Percentiles rank a stretch among this genome's conserved stretches.
phyloP scores from a whole-genome alignment of 345 rosid species.

The Gossypium ekmanianum region DNA sequence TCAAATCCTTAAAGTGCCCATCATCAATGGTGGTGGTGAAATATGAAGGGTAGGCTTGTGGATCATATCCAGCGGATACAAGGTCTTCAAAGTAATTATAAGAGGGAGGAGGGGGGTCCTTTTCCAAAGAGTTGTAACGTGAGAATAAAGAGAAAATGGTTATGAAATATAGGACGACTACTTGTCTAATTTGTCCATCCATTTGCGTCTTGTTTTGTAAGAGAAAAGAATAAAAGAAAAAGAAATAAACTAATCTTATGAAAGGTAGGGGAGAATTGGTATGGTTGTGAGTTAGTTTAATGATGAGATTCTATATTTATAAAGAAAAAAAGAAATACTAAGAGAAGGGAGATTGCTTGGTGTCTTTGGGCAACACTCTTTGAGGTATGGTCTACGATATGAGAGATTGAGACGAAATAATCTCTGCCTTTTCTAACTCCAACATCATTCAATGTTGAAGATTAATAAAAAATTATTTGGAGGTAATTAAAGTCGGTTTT shows the following conservation, averaged over 20 bases:
- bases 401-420: constrained; percentile 39
- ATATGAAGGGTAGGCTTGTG: constrained; percentile 14
- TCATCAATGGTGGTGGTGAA: constrained; percentile 7
- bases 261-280: background rate
- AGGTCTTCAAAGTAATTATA: background rate
- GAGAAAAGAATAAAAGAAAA: background rate
- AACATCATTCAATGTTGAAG: background rate
- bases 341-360: constrained; percentile 3
- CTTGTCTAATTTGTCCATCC: constrained; percentile 17
- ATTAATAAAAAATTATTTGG: too few relatives aligned
- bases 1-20: background rate
- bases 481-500: too few relatives aligned
- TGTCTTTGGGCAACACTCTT: constrained; percentile 14
- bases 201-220: constrained; percentile 16
- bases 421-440: constrained; percentile 27
- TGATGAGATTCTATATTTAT: constrained; percentile 32
- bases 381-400: constrained; percentile 28
- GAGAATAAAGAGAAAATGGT: constrained; percentile 11
- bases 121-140: constrained; percentile 1
- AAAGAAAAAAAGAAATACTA: constrained; percentile 1
- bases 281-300: constrained; percentile 15
- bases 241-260: background rate
- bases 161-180: background rate
- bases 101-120: background rate
- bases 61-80: constrained; percentile 6